Evolutionary conservation across 2,329 filamentous ascomycete genomes (phyloP), one percentile per base, ranked within the genome.

Genomic region (Amauroascus verrucosus): DNA sequence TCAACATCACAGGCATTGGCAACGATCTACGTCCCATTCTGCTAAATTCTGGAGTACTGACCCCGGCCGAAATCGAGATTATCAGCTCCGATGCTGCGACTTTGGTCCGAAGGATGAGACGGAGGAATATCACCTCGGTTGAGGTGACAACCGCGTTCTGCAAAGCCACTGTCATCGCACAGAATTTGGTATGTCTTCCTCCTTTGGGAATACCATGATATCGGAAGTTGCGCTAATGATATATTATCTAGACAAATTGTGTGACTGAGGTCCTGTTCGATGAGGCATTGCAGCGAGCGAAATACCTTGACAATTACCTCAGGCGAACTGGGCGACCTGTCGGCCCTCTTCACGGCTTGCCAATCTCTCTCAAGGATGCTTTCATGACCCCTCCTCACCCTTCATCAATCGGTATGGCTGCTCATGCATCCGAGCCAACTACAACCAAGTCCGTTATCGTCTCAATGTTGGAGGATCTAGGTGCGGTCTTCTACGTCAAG

Each of bases 321-420:
- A 63, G 63, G 7, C 57, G 68, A 18, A 64, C 74, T 56, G 69
- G 69, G 8, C 66, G 63, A 54, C 70, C 78, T 0, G 62, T 78
- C 1, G 82, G 82, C 0, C 80, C 81, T 1, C 71, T 85, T 0
- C 82, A 85, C 60, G 82, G 82, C 4, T 69, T 84, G 1, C 81
- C 81, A 2, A 67, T 84, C 28, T 81, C 72, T 46, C 58, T 76
- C 30, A 77, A 76, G 56, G 74, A 76, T 58, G 71, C 73, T 54
- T 74, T 76, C 57, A 70, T 74, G 46, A 64, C 75, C 3, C 53
- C 53, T 20, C 45, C 55, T 40, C 49, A 53, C 49, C 55, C 55
- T 18, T 55, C 55, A 1, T 57, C 55, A 1, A 55, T 55, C 22
- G 56, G 54, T 20, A 38, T 58, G 28, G 54, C 54, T 30, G 32